A percentile compares a stretch with the other conserved stretches of the same genome.
Evolutionary conservation across 345 rosid species (phyloP).

Genomic region (Gossypium raimondii): DNA sequence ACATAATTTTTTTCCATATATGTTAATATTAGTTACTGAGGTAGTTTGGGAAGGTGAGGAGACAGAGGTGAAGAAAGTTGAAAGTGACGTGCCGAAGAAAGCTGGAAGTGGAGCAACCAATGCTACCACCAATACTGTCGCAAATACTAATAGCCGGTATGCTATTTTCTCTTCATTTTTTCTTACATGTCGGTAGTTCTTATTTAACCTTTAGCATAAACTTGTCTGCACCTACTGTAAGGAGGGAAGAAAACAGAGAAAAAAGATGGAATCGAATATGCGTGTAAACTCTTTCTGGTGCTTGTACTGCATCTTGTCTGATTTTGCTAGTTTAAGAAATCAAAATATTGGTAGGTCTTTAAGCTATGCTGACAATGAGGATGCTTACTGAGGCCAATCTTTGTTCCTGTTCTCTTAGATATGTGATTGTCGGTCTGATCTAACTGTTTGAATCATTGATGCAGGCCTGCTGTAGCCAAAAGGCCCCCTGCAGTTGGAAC

Average conservation of each 20-base stretch:
- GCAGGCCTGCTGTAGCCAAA: constrained; percentile 50
- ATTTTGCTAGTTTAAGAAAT: background rate
- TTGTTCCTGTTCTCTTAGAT: background rate
- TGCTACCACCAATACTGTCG: constrained; percentile 26
- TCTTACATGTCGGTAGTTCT: background rate
- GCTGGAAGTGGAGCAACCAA: constrained; percentile 29
- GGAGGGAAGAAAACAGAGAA: background rate
- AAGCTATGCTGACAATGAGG: background rate
- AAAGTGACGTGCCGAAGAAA: constrained; percentile 24
- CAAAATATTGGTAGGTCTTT: background rate
- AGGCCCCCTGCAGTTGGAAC: constrained; percentile 55
- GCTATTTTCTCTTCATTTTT: background rate
- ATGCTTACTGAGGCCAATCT: background rate
- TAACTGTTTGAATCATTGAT: constrained; percentile 10
- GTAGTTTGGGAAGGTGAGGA: constrained; percentile 83
- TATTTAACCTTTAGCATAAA: background rate
- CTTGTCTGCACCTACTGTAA: background rate
- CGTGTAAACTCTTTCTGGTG: background rate
- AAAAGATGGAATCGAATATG: background rate
- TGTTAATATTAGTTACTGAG: constrained; percentile 55
- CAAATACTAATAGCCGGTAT: constrained; percentile 48
- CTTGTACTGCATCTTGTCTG: background rate
- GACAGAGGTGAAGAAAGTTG: constrained; percentile 37
- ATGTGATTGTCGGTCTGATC: background rate
- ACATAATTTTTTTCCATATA: background rate